Base-by-base conservation (phyloP, 2,329 filamentous ascomycete species). In the Alternaria arbusti region DNA sequence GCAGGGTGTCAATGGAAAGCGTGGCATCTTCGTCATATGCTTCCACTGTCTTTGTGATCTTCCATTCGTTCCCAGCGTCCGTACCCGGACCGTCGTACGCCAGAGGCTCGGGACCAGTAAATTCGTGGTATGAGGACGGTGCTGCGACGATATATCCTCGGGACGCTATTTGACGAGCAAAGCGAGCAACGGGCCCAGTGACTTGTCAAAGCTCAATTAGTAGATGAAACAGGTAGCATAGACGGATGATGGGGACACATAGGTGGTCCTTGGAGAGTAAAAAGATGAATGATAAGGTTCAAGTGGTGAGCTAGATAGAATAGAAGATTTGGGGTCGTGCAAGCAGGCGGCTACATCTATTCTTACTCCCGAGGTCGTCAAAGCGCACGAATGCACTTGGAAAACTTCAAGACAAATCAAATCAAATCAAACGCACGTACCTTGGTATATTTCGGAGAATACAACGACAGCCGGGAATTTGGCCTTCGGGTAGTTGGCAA, bases 371-470 rank as follows among this genome's bases (percentile, higher is more conserved):
- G 13, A 25, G 7, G n/a, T 28, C 23, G 26, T 26, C 5, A 12
- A 13, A 28, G 46, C 9, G 28, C 11, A 20, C 28, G n/a, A 15
- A 12, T 20, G 23, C 28, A 30, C 4, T 30, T 30, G 28, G 28
- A 11, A 30, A 30, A 30, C 12, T 4, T 12, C 47, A 50, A 50
- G 5, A 30, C 6, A 9, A 2, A 13, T n/a, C 23, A 36, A 55
- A 10, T 26, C 6, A n/a, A 20, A 15, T 11, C 6, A 30, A 30
- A 30, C 28, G 28, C 28, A 20, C 63, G 7, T 80, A 94, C 93
- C 94, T 89, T 97, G 94, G 77, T 97, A 97, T 74, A 97, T 97
- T 82, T 97, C 94, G 72, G 91, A 94, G 78, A 97, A 97, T 60
- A 97, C 85, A 13, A 92, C 91, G 6, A 97, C 92, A 20, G 92